Evolutionary conservation across 805 yeast species (phyloP).

Genomic region (Candida suzukii): DNA sequence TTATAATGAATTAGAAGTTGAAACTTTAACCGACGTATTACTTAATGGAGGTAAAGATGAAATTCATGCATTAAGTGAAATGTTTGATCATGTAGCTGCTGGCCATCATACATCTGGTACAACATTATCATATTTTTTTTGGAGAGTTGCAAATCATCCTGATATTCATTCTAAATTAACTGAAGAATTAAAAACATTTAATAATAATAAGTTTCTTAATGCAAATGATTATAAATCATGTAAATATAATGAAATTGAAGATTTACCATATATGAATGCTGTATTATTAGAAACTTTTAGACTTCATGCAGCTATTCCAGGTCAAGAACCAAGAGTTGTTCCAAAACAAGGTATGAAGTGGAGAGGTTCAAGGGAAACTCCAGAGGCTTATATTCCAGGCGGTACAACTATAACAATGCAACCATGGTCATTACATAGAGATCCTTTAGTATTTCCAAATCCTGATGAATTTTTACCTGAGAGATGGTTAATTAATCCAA

Average conservation of each 20-base stretch:
- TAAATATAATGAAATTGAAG: constrained; percentile 37
- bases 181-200: constrained; percentile 32
- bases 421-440: constrained; percentile 60
- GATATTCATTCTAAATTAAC: constrained; percentile 40
- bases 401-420: constrained; percentile 56
- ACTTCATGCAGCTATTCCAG: constrained; percentile 67
- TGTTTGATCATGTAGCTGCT: constrained; percentile 63
- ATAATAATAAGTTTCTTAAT: constrained; percentile 14
- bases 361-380: constrained; percentile 19
- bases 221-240: constrained; percentile 16
- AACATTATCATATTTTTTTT: constrained; percentile 52
- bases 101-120: constrained; percentile 74
- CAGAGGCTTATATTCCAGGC: constrained; percentile 33
- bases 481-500: constrained; percentile 45
- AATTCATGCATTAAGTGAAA: constrained; percentile 35
- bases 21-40: constrained; percentile 19
- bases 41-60: constrained; percentile 8
- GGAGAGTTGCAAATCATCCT: constrained; percentile 46
- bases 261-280: constrained; percentile 52
- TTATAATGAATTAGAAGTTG: constrained; percentile 5
- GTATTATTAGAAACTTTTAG: constrained; percentile 55
- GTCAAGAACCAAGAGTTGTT: constrained; percentile 58
- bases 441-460: constrained; percentile 38
- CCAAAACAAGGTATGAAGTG: constrained; percentile 24
- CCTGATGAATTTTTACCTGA: constrained; percentile 43